Conservation (phyloP, 83 land plant species). For the Diphasiastrum complanatum region DNA sequence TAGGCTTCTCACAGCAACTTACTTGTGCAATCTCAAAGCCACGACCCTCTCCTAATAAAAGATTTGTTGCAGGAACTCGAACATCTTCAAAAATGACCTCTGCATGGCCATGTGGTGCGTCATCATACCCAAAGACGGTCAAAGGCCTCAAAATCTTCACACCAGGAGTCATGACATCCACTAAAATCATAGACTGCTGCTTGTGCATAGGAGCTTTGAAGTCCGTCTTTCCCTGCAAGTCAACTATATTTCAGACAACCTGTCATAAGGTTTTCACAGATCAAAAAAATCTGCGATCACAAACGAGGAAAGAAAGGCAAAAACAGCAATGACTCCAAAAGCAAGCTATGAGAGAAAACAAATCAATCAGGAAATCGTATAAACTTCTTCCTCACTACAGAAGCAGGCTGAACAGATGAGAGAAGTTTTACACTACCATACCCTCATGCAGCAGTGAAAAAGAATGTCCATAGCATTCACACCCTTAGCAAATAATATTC, state of each 20-base stretch:
- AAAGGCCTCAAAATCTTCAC: conserved; percentile 71
- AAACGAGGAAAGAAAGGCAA: not conserved
- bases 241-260: not conserved
- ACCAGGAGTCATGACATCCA: conserved; percentile 69
- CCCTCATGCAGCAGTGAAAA: too few species aligned
- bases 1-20: not conserved
- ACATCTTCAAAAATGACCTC: conserved; percentile 81
- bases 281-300: not conserved
- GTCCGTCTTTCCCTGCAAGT: conserved; percentile 81
- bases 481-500: too few species aligned
- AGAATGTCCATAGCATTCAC: too few species aligned
- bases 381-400: too few species aligned
- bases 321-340: too few species aligned
- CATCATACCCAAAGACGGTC: conserved; percentile 93
- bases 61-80: conserved; percentile 59
- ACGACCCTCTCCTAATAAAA: conserved; percentile 85
- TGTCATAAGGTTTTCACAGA: not conserved
- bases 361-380: too few species aligned
- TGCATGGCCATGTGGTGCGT: conserved; percentile 99
- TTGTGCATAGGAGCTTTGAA: conserved; percentile 60
- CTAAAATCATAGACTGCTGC: conserved; percentile 96
- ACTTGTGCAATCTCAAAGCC: conserved; percentile 99
- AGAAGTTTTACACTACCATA: too few species aligned
- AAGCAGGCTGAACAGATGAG: too few species aligned
- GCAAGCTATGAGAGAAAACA: too few species aligned